These are phyloP conservation scores for Kalmusia sp. DNA, from an alignment of 2,329 filamentous ascomycete genomes.

Conservation along the genomic window DNA sequence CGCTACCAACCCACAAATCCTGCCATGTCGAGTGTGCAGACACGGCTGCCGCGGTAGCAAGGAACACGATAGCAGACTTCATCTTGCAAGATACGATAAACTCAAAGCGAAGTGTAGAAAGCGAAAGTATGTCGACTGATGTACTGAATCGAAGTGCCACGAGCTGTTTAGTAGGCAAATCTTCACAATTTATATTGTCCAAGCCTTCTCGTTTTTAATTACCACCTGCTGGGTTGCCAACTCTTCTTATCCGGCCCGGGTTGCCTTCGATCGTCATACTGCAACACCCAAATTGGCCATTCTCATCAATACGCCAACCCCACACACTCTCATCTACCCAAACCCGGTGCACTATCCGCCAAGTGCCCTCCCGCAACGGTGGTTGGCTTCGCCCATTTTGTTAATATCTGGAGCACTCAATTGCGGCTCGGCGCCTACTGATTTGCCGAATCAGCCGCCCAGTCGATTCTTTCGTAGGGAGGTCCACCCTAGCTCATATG, in stretches of 20 bases:
- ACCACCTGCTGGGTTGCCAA: not conserved
- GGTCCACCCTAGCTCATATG: slow-evolving; percentile 6
- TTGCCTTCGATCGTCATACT: slow-evolving; percentile 14
- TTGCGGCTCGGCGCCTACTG: slow-evolving; percentile 1
- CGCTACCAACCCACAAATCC: slow-evolving; percentile 44
- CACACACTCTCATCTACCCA: not conserved
- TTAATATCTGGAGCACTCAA: slow-evolving; percentile 4
- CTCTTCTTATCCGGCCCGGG: slow-evolving; percentile 6
- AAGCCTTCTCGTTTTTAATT: not conserved
- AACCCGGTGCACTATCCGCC: slow-evolving; percentile 4
- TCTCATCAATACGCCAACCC: not conserved
- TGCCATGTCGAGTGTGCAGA: slow-evolving; percentile 50
- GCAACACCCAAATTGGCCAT: slow-evolving; percentile 8
- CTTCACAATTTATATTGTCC: slow-evolving; percentile 10
- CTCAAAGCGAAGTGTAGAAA: not conserved
- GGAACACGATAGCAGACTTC: slow-evolving; percentile 40
- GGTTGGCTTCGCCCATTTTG: not conserved
- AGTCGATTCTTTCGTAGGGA: not conserved
- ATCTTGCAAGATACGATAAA: slow-evolving; percentile 18
- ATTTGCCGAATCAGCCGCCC: slow-evolving; percentile 9
- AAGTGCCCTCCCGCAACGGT: not conserved
- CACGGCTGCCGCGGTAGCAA: slow-evolving; percentile 41
- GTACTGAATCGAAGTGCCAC: not conserved
- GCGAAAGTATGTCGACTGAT: slow-evolving; percentile 4
- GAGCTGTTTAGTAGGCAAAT: not conserved